Base-by-base conservation (phyloP, 2,329 filamentous ascomycete species). In the Neonectria neomacrospora region DNA sequence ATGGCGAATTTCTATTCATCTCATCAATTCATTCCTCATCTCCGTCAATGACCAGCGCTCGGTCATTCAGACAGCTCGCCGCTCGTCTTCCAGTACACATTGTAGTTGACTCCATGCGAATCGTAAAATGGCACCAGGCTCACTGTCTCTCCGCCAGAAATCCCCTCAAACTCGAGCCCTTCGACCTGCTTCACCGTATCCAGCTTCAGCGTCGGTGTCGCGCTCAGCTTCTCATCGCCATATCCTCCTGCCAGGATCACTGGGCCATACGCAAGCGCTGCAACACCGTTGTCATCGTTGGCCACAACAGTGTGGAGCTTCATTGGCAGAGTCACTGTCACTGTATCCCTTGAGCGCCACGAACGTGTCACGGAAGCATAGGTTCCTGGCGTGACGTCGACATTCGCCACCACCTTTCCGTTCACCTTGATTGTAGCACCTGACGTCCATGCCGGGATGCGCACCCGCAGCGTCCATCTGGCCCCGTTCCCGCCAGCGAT, bases 221-320 rank as follows among this genome's bases (percentile, higher is more conserved):
- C 51, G 6, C 53, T 55, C 5, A 80, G 44, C 0, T 65, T 54
- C 2, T 50, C 53, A 16, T 71, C 71, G 1, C 82, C 81, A 56
- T 85, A 85, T 59, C 84, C 80, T 0, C 80, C 83, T 1, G 78
- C 73, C 16, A 85, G 67, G 5, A 85, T 71, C 0, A 79, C 77
- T 0, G 82, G 84, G 0, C 83, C 84, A 55, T 79, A 85, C 0
- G 82, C 81, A 11, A 85, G 48, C 0, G 83, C 82, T 2, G 79
- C 82, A 2, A 85, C 60, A 3, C 53, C 71, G 3, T 70, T 48
- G 32, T 85, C 76, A 56, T 86, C 83, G 58, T 85, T 85, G n/a
- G 84, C 81, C 0, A 78, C 62, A 1, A 86, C 68, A 0, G 77
- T 76, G 5, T 78, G 76, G 0, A 85, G 69, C 14, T 69, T 72